Evolutionary conservation across 2,329 filamentous ascomycete genomes (phyloP), one percentile per base, ranked within the genome.

Genomic region (Colletotrichum scovillei): DNA sequence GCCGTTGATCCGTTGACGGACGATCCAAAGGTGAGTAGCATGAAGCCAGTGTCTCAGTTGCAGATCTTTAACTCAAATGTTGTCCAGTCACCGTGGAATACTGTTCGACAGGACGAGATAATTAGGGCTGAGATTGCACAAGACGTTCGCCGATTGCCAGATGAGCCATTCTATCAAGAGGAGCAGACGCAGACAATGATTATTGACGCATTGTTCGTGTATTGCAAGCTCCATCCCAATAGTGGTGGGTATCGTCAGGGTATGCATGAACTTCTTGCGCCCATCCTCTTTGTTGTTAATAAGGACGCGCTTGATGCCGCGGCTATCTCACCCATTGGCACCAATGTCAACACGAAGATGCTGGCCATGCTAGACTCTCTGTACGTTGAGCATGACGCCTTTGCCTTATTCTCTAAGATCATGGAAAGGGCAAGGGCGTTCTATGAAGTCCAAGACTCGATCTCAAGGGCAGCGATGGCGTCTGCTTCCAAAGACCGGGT

Each of bases 241-340:
- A 88, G 95, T 67, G 95, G 95, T 19, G 95, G 91, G 22, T 99
- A 99, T 81, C 91, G 97, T n/a, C 97, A 99, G 84, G 97, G 97
- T 12, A 99, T 99, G 96, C 97, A 99, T 81, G 97, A 99, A 83
- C 86, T 99, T 56, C 87, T 98, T 16, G 97, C 97, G 0, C 95
- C 97, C 0, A 91, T 99, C 49, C 86, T 98, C 7, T 95, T 95
- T 88, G 93, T 95, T 2, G 85, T 98, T 6, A 91, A 95, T 77
- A 88, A 92, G 77, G 97, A 99, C 83, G 93, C 95, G 7, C 86
- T 98, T 63, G 88, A 94, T 66, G 81, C 82, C 4, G 77, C 79
- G 3, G 79, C 82, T 3, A 76, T 77, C 58, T 79, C 82, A 56
- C 79, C 80, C 1, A 71, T 79, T 32, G 79, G 79, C 2, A 77